Evolutionary conservation across 306 rosid genomes (phyloP).

Genomic region (Gastrolobium bilobum): DNA sequence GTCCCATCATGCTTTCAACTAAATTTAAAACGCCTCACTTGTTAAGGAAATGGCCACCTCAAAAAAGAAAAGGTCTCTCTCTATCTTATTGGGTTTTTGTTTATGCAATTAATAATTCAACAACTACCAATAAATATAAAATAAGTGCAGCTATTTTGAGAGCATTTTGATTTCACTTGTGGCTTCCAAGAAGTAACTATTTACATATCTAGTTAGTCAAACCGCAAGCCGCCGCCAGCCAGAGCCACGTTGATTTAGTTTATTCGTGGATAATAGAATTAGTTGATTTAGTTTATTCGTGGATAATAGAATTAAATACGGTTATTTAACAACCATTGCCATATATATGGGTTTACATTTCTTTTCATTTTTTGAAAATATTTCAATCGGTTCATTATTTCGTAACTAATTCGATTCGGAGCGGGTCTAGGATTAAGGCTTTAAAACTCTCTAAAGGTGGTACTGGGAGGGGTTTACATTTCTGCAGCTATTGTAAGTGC

Average conservation of each 20-base stretch:
- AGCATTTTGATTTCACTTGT: background rate
- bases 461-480: no score
- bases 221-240: constrained; percentile 33
- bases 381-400: no score
- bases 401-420: no score
- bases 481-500: no score
- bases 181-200: background rate
- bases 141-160: background rate
- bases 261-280: background rate
- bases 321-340: no score
- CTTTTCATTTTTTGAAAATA: no score
- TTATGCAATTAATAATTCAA: constrained; percentile 3
- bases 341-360: no score
- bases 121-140: constrained; percentile 7
- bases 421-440: no score
- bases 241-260: background rate
- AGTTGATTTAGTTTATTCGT: no score
- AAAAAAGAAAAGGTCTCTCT: background rate
- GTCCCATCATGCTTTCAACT: background rate
- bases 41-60: background rate
- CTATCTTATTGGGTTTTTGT: background rate
- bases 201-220: constrained; percentile 1
- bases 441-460: no score
- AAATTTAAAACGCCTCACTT: constrained; percentile 1
- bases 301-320: no score